These are phyloP conservation scores for Dendrothele bispora DNA, from an alignment of 768 basidiomycete species.

Conservation along the genomic window DNA sequence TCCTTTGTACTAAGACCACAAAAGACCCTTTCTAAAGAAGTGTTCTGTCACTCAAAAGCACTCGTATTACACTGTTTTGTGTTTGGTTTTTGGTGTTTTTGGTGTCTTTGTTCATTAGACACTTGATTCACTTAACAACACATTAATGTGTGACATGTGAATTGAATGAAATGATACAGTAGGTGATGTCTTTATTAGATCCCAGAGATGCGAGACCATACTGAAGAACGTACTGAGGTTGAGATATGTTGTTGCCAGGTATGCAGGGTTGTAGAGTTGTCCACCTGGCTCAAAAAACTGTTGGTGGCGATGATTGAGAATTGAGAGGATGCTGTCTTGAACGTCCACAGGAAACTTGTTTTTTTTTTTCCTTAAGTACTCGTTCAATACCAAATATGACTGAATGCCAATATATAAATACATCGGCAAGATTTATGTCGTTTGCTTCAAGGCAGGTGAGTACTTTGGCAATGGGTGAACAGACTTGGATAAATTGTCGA, in stretches of 20 bases:
- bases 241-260: conserved; percentile 22
- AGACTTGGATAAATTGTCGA: conserved; percentile 11
- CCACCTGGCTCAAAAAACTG: conserved; percentile 21
- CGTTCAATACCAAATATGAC: conserved; percentile 16
- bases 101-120: no score
- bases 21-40: no score
- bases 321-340: conserved; percentile 16
- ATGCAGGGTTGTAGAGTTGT: conserved; percentile 14
- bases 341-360: conserved; percentile 14
- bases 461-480: conserved; percentile 21
- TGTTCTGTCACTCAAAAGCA: no score
- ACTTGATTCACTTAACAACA: no score
- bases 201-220: no score
- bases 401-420: conserved; percentile 30
- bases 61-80: no score
- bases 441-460: no score
- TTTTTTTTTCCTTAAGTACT: conserved; percentile 4
- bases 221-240: conserved; percentile 22
- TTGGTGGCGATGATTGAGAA: conserved; percentile 13
- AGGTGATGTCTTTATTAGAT: no score
- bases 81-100: no score
- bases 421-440: conserved; percentile 26
- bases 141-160: no score
- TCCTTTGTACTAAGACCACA: no score
- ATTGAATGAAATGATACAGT: no score